A percentile compares a stretch with the other conserved stretches of the same genome.
Evolutionary conservation across 2,329 filamentous ascomycete species (phyloP).

Genomic region (Cadophora gregata): DNA sequence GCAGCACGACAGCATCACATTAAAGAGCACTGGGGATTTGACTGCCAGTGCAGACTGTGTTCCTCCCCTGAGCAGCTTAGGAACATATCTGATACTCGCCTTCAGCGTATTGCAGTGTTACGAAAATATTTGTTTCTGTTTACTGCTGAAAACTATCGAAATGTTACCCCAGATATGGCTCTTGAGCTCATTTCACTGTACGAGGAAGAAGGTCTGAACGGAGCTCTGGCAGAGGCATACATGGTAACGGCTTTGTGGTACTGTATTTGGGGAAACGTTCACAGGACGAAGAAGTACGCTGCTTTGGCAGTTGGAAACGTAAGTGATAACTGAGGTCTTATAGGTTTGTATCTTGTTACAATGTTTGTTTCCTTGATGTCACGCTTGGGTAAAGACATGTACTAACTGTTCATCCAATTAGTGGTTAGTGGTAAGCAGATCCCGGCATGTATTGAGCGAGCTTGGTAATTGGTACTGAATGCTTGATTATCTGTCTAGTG

Average conservation of each 20-base stretch:
- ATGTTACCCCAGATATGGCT: constrained; percentile 7
- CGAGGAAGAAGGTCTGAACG: constrained; percentile 19
- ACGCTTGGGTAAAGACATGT: too few species aligned
- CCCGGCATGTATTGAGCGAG: background rate
- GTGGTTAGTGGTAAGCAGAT: constrained; percentile 3
- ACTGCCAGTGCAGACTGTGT: constrained; percentile 25
- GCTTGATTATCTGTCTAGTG: background rate
- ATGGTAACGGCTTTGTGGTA: constrained; percentile 23
- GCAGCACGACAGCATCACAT: constrained; percentile 16
- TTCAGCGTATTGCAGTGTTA: constrained; percentile 6
- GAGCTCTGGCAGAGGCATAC: constrained; percentile 23
- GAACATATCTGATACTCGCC: background rate
- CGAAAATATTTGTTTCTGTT: constrained; percentile 3
- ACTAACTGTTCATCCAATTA: background rate
- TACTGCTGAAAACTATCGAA: background rate
- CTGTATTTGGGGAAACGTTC: constrained; percentile 23
- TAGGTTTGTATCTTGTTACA: background rate
- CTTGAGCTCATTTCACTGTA: constrained; percentile 21
- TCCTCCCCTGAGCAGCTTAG: background rate
- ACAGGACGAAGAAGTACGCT: constrained; percentile 19
- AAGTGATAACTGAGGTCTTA: background rate
- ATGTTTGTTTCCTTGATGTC: background rate
- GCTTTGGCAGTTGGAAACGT: constrained; percentile 13
- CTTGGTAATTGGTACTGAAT: background rate
- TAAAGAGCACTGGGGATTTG: constrained; percentile 27